Conservation (phyloP, 2,329 filamentous ascomycete species). For the Aspergillus pseudoterreus region DNA sequence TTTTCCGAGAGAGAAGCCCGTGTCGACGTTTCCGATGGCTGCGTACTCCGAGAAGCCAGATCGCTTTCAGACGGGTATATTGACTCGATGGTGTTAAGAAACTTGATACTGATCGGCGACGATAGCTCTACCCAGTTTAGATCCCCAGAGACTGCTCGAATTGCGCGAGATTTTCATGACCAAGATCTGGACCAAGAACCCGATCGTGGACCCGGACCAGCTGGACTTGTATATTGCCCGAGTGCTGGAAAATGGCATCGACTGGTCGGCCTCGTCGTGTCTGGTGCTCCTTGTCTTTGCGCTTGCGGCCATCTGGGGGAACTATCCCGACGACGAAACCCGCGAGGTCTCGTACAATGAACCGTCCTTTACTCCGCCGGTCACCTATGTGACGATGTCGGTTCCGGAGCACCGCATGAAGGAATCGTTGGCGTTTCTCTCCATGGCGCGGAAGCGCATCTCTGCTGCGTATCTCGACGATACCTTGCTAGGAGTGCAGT, state of each 20-base stretch:
- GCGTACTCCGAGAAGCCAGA: slow-evolving; percentile 22
- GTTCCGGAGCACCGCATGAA: slow-evolving; percentile 21
- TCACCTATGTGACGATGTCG: slow-evolving; percentile 17
- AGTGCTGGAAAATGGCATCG: slow-evolving; percentile 21
- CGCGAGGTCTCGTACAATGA: slow-evolving; percentile 13
- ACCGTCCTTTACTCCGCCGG: slow-evolving; percentile 10
- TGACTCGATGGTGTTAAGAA: background rate
- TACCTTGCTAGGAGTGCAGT: slow-evolving; percentile 19
- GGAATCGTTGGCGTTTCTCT: slow-evolving; percentile 19
- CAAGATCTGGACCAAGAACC: slow-evolving; percentile 23
- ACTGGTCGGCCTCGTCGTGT: slow-evolving; percentile 22
- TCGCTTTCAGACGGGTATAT: slow-evolving; percentile 15
- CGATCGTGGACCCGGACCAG: slow-evolving; percentile 21
- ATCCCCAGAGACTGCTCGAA: slow-evolving; percentile 19
- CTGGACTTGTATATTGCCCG: slow-evolving; percentile 18
- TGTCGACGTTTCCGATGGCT: slow-evolving; percentile 19
- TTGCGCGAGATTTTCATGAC: slow-evolving; percentile 22
- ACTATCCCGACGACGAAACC: slow-evolving; percentile 21
- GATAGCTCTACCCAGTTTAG: slow-evolving; percentile 8
- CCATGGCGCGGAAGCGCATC: slow-evolving; percentile 22
- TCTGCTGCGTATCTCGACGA: slow-evolving; percentile 22
- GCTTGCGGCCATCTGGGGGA: slow-evolving; percentile 23
- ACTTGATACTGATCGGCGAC: no score
- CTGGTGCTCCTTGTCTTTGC: slow-evolving; percentile 21
- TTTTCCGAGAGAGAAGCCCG: slow-evolving; percentile 20